phyloP scores from a whole-genome alignment of 2,329 filamentous ascomycete genomes.

The Phaeosphaeriaceae sp. region DNA sequence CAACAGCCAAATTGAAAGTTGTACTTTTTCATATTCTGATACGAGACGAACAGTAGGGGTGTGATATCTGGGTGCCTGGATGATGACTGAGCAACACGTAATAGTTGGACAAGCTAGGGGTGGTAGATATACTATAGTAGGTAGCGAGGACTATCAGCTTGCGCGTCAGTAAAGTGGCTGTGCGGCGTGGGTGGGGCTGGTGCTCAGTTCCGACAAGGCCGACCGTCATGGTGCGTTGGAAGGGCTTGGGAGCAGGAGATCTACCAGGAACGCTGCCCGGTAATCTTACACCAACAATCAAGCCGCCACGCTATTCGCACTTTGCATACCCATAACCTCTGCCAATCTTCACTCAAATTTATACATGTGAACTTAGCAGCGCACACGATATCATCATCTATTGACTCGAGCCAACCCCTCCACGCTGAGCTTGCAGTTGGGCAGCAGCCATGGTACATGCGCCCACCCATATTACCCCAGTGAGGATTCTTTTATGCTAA shows the following conservation, averaged over 20 bases:
- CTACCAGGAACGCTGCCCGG: slow-evolving; percentile 6
- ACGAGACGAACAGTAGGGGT: slow-evolving; percentile 6
- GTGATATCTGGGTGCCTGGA: slow-evolving; percentile 16
- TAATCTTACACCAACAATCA: slow-evolving; percentile 14
- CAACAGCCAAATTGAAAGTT: slow-evolving; percentile 18
- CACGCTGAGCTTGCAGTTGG: slow-evolving; percentile 38
- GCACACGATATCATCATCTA: slow-evolving; percentile 19
- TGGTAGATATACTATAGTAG: background rate
- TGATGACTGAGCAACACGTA: slow-evolving; percentile 29
- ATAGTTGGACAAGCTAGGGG: slow-evolving; percentile 16
- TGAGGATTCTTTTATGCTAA: slow-evolving; percentile 22
- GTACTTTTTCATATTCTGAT: background rate
- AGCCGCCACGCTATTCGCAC: slow-evolving; percentile 13
- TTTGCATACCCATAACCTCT: slow-evolving; percentile 3
- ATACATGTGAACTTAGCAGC: slow-evolving; percentile 5
- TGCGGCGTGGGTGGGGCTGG: slow-evolving; percentile 26
- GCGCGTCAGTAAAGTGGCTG: slow-evolving; percentile 21
- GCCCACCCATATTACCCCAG: slow-evolving; percentile 7
- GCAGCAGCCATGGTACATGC: slow-evolving; percentile 46
- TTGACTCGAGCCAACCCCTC: slow-evolving; percentile 12
- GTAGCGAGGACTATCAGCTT: slow-evolving; percentile 7
- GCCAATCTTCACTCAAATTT: slow-evolving; percentile 1
- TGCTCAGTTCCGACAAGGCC: slow-evolving; percentile 20
- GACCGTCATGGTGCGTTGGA: slow-evolving; percentile 26
- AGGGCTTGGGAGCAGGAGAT: background rate